Base-by-base conservation (phyloP, 75 land plant species). In the Sequoia sempervirens region DNA sequence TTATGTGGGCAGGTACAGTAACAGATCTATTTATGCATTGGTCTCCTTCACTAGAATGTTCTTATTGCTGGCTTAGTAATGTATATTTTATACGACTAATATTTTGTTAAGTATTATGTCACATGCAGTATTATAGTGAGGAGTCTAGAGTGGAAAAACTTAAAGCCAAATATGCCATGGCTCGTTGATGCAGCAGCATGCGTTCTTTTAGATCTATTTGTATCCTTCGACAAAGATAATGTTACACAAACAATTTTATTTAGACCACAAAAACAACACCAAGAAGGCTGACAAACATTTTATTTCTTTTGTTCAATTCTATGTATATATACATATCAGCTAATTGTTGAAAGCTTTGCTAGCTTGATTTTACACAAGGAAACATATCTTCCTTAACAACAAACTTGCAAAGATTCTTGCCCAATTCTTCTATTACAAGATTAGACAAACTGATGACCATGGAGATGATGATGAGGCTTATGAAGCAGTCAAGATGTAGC, bases 151-250 rank as follows among this genome's bases (percentile, higher is more conserved):
- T 94, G 96, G 98, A 74, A 83, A 14, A 87, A 80, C n/a, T 73
- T 96, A 79, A 86, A 83, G 87, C 89, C 94, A 40, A 96, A 96
- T 82, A 20, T 96, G 73, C 98, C 98, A 50, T 96, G 98, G 98
- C 87, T 94, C 23, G 91, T 94, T 70, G 98, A 96, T 88, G 98
- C 96, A 13, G 93, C 52, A 70, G 94, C 85, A 15, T 96, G 98
- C 84, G 92, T 93, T 26, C 64, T 90, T 14, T 90, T 96, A 28
- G 98, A 96, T 82, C 36, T 83, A 72, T 94, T 96, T 74, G 98
- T 96, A 94, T 94, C 93, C 92, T 90, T 88, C 1, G 20, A 38
- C 23, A 34, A 74, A 13, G 15, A 50, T 47, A 30, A 6, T 74
- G 76, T 17, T 15, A 74, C 17, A 14, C 4, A 1, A 75, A 75